Base-by-base conservation (phyloP, 2,329 filamentous ascomycete species). In the Aspergillus oerlinghausenensis region DNA sequence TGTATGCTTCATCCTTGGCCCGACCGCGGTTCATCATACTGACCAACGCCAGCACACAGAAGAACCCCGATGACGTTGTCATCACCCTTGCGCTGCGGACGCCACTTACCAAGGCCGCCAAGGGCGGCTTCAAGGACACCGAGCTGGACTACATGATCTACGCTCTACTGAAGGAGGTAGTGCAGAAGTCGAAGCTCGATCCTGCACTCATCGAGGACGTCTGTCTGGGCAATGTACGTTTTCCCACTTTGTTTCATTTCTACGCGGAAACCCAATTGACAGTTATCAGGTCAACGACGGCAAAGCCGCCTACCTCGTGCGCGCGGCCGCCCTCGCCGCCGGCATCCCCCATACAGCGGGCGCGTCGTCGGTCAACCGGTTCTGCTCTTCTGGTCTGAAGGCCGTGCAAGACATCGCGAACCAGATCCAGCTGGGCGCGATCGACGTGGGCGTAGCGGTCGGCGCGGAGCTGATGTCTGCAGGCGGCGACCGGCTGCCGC, bases 311-410 rank as follows among this genome's bases (percentile, higher is more conserved):
- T 97, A 97, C 84, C 93, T 95, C 75, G 80, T 89, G 69, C 93
- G 94, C 66, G 91, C 92, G 52, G 91, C 94, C 49, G 83, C 89
- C 61, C 88, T 97, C 60, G 90, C 91, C 50, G 94, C 94, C 56
- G 94, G 94, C 65, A 96, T 94, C 80, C 92, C 94, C 65, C 92
- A 94, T 79, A 97, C 93, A 6, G 83, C 90, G 50, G 84, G 86
- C 63, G 90, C 89, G 62, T 92, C 84, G 47, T 87, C 88, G 47
- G 82, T 96, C 57, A 97, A 97, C 82, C 88, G 94, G 60, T 97
- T 99, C 86, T 99, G 94, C 83, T 95, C 91, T 40, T 97, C 92
- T 0, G 94, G 94, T 38, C 87, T 99, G 63, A 95, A 97, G 78
- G 92, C 94, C 56, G 90, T 92, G 4, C 92, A 96, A 75, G 92